These are phyloP conservation scores for Pueraria montana DNA, from an alignment of 306 rosid genomes.

Conservation along the genomic window DNA sequence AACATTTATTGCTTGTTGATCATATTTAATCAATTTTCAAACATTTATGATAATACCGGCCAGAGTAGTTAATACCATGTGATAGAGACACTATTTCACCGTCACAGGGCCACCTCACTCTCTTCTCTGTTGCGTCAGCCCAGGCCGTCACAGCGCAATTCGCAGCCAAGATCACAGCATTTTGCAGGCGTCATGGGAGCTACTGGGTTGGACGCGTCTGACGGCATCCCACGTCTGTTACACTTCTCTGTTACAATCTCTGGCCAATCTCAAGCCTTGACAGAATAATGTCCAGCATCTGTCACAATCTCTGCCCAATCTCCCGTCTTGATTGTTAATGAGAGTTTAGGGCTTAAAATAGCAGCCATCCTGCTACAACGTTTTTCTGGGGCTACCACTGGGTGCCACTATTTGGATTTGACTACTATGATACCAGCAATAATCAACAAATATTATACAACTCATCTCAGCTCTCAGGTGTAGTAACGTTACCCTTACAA, in stretches of 20 bases:
- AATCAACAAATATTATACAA: neutral
- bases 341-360: neutral
- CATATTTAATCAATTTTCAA: neutral
- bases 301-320: neutral
- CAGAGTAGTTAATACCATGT: neutral
- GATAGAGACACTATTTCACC: neutral
- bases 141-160: neutral
- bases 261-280: neutral
- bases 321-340: neutral
- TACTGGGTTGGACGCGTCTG: neutral
- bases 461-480: slow-evolving; percentile 11
- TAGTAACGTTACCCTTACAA: neutral
- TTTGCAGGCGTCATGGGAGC: neutral
- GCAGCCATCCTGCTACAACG: neutral
- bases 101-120: neutral
- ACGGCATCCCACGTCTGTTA: no score
- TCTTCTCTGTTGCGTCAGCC: neutral
- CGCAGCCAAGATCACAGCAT: neutral
- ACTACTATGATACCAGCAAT: neutral
- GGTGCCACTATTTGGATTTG: neutral
- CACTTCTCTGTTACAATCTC: no score
- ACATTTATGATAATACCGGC: slow-evolving; percentile 9
- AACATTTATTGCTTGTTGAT: neutral
- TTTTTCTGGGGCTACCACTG: neutral
- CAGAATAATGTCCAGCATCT: neutral